A percentile compares a stretch with the other conserved stretches of the same genome.
These are phyloP conservation scores for Pythium diclinum DNA, from an alignment of 352 stramenopile species.

Conservation along the genomic window DNA sequence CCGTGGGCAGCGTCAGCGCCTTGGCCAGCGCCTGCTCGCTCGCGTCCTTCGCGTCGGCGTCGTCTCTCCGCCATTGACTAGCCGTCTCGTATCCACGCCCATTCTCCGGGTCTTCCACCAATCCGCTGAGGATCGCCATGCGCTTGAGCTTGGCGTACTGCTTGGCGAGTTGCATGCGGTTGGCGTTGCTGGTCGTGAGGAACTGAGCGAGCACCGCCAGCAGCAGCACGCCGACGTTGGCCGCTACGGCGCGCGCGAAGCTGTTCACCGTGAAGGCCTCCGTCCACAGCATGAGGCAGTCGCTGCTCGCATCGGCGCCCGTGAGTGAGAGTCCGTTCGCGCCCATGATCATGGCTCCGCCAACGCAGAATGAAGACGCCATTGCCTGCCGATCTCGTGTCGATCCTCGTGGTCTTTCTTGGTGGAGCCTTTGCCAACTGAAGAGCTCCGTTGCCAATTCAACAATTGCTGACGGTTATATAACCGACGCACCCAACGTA, in stretches of 20 bases:
- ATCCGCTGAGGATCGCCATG: background rate
- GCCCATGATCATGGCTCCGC: conserved; percentile 62
- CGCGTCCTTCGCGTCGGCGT: background rate
- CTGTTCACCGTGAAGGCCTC: conserved; percentile 55
- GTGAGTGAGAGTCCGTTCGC: conserved; percentile 50
- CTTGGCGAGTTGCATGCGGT: conserved; percentile 48
- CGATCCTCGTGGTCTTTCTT: background rate
- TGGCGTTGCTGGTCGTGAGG: conserved; percentile 41
- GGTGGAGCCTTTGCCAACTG: background rate
- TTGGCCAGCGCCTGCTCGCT: background rate
- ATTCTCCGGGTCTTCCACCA: conserved; percentile 10
- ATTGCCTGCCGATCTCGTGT: background rate
- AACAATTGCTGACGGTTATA: conserved; percentile 31
- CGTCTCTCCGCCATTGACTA: conserved; percentile 11
- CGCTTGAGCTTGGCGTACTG: conserved; percentile 23
- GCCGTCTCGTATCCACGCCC: conserved; percentile 9
- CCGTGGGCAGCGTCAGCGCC: conserved; percentile 24
- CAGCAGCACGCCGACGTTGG: conserved; percentile 47
- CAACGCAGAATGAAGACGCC: conserved; percentile 48
- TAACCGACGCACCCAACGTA: conserved; percentile 15
- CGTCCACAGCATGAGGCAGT: conserved; percentile 72
- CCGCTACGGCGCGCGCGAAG: conserved; percentile 33
- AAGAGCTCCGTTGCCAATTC: conserved; percentile 19
- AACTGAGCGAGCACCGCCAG: conserved; percentile 60
- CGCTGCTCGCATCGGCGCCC: conserved; percentile 36